Evolutionary conservation across 2,329 filamentous ascomycete species (phyloP), one percentile per base, ranked within the genome.

Genomic region (Podosphaera fusca): DNA sequence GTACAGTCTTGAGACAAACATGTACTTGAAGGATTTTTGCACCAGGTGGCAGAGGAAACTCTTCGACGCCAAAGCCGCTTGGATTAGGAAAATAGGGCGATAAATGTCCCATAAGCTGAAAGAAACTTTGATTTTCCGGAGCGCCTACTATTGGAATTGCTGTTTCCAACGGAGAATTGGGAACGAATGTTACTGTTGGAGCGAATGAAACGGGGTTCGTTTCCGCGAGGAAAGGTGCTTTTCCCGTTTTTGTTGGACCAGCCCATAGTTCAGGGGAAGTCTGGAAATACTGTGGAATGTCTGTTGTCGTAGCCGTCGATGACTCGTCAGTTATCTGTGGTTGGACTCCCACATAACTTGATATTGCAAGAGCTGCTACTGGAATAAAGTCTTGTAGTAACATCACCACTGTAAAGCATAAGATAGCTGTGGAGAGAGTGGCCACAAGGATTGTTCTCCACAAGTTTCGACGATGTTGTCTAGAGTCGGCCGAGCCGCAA

Each of bases 141-240:
- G 73, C 72, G 33, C 81, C 82, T 56, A 74, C 65, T 55, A 87
- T 82, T 0, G 84, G 82, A 29, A 83, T 72, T 40, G 79, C 77
- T 1, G 84, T 88, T 70, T 86, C 82, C 58, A 88, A 71, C 54
- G 84, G 84, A 54, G 75, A 71, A 63, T 85, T 85, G 12, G 83
- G 80, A 36, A 82, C 78, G 65, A 80, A 87, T 4, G 79, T 75
- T 1, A 70, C 76, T 7, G 79, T 74, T 12, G 70, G 67, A 21
- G 70, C 67, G 60, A 84, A 83, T 29, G 81, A 75, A 45, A 84
- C 80, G 1, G 77, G 75, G 61, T 83, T 80, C 5, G 79, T 85
- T 69, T 86, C 78, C 1, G 83, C 84, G 58, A 88, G 70, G 66
- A 86, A 87, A 1, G 84, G 79, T 33, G 82, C 73, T 57, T 70